Evolutionary conservation across 306 rosid genomes (phyloP), one percentile per base, ranked within the genome.

Genomic region (Fragaria nilgerrensis): DNA sequence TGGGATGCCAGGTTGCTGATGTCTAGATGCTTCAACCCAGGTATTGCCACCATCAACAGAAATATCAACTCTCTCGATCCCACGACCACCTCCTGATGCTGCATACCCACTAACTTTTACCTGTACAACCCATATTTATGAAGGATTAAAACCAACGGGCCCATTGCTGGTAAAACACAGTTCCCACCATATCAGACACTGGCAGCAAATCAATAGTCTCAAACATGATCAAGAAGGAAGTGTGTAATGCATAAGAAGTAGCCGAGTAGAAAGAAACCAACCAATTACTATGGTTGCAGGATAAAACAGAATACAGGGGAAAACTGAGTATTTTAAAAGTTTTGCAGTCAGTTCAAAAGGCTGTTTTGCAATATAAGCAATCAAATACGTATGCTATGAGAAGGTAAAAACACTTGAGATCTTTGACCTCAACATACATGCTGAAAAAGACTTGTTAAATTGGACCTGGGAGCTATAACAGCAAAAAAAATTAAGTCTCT

Each of bases 51-150:
- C 93, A 77, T 92, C 96, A 83, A 89, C 79, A 45, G 99, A 95
- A 74, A 92, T 88, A 75, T 95, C 97, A 59, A 90, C 92, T 81
- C 97, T 89, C 83, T 95, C 98, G 25, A 95, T 90, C 72, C 98
- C 98, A 77, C 96, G 89, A 6, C 98, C 98, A 37, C 98, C 95
- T 50, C 98, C 98, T 29, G 97, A 82, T 64, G 87, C 86, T 1
- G 98, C 98, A 85, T 95, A 92, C 12, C 98, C 98, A 17, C 91
- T 84, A 22, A 95, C 82, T 75, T 86, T 89, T 68, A 95, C 86
- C 98, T 95, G 85, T 82, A 80, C 10, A 49, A 16, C 1, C 56
- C 17, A 75, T 75, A 39, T 39, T 75, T 34, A 59, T 2, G 61
- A 70, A 70, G 47, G 82, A 79, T 66, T 58, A 49, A 62, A 56